Percentiles rank a stretch among this genome's conserved stretches.
Evolutionary conservation across 805 yeast genomes (phyloP).

Genomic region (Wickerhamiella vanderwaltii): DNA sequence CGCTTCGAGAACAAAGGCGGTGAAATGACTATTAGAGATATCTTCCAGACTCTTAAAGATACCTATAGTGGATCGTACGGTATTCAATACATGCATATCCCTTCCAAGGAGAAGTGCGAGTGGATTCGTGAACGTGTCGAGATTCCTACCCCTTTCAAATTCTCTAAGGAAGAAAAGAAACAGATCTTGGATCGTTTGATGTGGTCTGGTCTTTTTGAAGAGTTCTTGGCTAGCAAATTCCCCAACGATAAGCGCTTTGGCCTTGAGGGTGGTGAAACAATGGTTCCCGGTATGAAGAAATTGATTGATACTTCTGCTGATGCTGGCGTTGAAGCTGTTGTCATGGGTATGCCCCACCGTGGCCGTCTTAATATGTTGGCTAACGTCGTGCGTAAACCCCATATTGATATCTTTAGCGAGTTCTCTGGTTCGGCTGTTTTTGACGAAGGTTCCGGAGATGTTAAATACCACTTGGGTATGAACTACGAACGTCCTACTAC

Average conservation of each 20-base stretch:
- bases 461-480: slow-evolving; percentile 98
- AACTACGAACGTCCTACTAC: slow-evolving; percentile 98
- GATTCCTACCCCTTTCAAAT: slow-evolving; percentile 77
- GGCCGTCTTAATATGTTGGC: slow-evolving; percentile 97
- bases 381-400: slow-evolving; percentile 96
- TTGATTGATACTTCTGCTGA: slow-evolving; percentile 80
- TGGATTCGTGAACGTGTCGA: slow-evolving; percentile 97
- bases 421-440: slow-evolving; percentile 81
- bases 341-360: slow-evolving; percentile 99
- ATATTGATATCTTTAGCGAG: slow-evolving; percentile 94
- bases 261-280: slow-evolving; percentile 95
- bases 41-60: slow-evolving; percentile 64
- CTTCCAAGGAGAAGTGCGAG: slow-evolving; percentile 89
- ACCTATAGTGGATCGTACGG: slow-evolving; percentile 85
- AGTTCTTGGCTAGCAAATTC: slow-evolving; percentile 85
- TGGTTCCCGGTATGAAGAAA: slow-evolving; percentile 94
- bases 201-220: slow-evolving; percentile 93
- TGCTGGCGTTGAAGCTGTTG: slow-evolving; percentile 86
- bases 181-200: slow-evolving; percentile 91
- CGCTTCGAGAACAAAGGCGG: slow-evolving; percentile 63
- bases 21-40: slow-evolving; percentile 59
- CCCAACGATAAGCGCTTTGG: slow-evolving; percentile 99
- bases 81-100: slow-evolving; percentile 92
- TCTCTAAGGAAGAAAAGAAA: slow-evolving; percentile 79
- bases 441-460: slow-evolving; percentile 98